Percentiles rank a stretch among this genome's conserved stretches.
Conservation (phyloP, 805 yeast genomes). For the Spencermartinsiella europaea region DNA sequence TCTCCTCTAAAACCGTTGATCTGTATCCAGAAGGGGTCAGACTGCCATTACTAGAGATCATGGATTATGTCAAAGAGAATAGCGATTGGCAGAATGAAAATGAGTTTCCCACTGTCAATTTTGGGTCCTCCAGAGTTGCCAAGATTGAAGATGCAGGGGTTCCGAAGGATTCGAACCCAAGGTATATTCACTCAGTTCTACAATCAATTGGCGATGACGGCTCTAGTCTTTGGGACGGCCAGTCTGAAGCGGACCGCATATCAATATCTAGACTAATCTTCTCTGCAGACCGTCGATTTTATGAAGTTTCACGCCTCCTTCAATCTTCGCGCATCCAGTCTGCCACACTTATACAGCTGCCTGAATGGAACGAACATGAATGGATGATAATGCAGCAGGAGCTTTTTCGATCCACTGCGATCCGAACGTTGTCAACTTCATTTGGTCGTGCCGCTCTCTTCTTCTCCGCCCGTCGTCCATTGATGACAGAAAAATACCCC, state of each 20-base stretch:
- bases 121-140: neutral
- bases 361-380: slow-evolving; percentile 50
- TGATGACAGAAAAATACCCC: slow-evolving; percentile 79
- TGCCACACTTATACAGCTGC: slow-evolving; percentile 36
- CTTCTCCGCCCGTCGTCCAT: slow-evolving; percentile 62
- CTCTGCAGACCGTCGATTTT: slow-evolving; percentile 70
- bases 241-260: slow-evolving; percentile 62
- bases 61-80: slow-evolving; percentile 20
- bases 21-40: slow-evolving; percentile 70
- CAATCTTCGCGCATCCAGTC: slow-evolving; percentile 64
- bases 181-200: slow-evolving; percentile 39
- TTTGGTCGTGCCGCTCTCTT: slow-evolving; percentile 74
- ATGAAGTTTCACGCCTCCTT: slow-evolving; percentile 65
- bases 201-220: slow-evolving; percentile 40
- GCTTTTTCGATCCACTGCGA: slow-evolving; percentile 55
- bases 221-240: slow-evolving; percentile 62
- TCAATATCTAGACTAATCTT: slow-evolving; percentile 68
- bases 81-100: neutral
- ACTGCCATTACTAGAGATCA: slow-evolving; percentile 53
- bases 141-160: neutral
- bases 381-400: slow-evolving; percentile 48
- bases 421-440: slow-evolving; percentile 71
- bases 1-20: slow-evolving; percentile 46
- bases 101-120: neutral
- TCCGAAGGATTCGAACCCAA: slow-evolving; percentile 8